Conservation (phyloP, 106 monocot species). For the Dendrobium officinale region DNA sequence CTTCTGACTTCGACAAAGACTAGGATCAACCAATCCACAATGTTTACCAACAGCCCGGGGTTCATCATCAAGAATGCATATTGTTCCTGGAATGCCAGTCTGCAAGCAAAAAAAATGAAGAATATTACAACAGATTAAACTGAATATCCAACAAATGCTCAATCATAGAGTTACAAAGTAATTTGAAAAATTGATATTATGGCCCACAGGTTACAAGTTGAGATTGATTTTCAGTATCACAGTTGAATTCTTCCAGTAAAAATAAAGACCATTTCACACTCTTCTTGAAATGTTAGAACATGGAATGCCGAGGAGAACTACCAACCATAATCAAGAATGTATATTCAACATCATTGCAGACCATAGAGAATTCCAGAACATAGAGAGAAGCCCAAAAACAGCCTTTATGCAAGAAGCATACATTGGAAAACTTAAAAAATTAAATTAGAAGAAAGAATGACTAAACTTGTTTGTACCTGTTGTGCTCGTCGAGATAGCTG, state of each 20-base stretch:
- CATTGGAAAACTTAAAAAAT: background rate
- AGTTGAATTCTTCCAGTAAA: background rate
- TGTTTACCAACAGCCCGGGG: constrained; percentile 66
- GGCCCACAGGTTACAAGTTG: background rate
- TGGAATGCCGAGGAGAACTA: background rate
- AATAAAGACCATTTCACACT: background rate
- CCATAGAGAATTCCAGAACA: background rate
- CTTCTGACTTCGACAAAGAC: constrained; percentile 50
- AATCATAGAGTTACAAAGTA: background rate
- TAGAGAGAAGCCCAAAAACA: background rate
- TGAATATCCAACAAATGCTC: background rate
- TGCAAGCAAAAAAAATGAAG: constrained; percentile 20
- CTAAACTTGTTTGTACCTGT: constrained; percentile 41
- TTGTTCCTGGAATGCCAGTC: constrained; percentile 67
- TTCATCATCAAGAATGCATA: constrained; percentile 97
- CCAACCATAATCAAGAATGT: background rate
- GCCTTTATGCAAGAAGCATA: background rate
- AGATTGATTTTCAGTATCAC: background rate
- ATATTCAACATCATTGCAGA: background rate
- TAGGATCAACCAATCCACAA: constrained; percentile 76
- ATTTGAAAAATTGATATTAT: background rate
- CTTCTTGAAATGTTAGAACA: background rate
- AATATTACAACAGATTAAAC: background rate
- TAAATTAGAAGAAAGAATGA: constrained; percentile 2
- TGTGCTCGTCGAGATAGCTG: constrained; percentile 84